Evolutionary conservation across 2,329 filamentous ascomycete genomes (phyloP).

Genomic region (Boeremia lycopersici): DNA sequence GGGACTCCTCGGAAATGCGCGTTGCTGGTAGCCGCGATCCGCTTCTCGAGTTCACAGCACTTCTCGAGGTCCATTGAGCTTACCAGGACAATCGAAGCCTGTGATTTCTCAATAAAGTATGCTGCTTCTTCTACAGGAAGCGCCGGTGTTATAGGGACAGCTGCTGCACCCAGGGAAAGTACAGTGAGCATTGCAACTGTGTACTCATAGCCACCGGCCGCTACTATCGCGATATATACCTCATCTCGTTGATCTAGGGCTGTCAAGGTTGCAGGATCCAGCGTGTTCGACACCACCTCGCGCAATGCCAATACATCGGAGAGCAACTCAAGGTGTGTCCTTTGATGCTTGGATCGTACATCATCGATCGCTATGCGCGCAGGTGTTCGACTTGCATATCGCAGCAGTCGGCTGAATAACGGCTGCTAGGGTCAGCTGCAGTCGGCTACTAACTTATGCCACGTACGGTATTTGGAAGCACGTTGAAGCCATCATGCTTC

Average conservation of each 20-base stretch:
- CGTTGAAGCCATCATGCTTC: conserved; percentile 32
- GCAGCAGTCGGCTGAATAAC: conserved; percentile 50
- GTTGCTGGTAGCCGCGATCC: conserved; percentile 34
- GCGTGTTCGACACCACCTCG: conserved; percentile 39
- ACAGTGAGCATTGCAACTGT: conserved; percentile 56
- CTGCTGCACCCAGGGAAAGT: conserved; percentile 55
- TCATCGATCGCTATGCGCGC: conserved; percentile 49
- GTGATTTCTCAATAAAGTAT: conserved; percentile 53
- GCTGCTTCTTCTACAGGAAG: conserved; percentile 52
- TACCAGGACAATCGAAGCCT: conserved; percentile 47
- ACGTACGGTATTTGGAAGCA: conserved; percentile 43
- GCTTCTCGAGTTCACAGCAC: conserved; percentile 34
- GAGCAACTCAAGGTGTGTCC: conserved; percentile 52
- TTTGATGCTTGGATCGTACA: conserved; percentile 43
- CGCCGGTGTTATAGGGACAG: conserved; percentile 53
- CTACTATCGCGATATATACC: conserved; percentile 54
- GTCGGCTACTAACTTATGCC: background rate
- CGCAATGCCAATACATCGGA: conserved; percentile 54
- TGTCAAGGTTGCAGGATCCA: conserved; percentile 34
- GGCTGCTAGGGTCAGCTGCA: conserved; percentile 24
- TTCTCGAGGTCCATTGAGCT: conserved; percentile 43
- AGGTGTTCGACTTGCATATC: conserved; percentile 46
- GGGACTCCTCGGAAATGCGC: conserved; percentile 46
- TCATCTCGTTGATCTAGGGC: conserved; percentile 44
- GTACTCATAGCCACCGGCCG: conserved; percentile 56